phyloP scores from a whole-genome alignment of 768 basidiomycete genomes.

The Mycena galopus region DNA sequence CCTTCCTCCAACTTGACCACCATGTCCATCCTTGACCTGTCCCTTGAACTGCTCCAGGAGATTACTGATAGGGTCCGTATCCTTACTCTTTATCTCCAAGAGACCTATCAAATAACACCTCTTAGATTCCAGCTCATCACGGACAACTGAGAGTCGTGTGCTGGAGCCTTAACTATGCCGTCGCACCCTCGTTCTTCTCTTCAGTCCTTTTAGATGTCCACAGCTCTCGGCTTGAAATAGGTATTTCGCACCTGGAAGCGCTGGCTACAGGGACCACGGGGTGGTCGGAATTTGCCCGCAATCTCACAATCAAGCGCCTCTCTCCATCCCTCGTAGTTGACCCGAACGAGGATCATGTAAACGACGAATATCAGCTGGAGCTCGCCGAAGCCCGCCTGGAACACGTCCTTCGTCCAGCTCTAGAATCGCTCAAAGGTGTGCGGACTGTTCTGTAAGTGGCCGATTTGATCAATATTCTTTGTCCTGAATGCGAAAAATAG shows the following conservation, averaged over 20 bases:
- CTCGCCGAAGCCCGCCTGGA: background rate
- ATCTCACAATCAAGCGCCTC: background rate
- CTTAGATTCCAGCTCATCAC: background rate
- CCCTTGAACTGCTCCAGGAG: slow-evolving; percentile 8
- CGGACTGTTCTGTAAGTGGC: background rate
- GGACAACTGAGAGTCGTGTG: background rate
- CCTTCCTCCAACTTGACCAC: background rate
- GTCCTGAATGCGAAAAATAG: background rate
- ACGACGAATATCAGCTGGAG: background rate
- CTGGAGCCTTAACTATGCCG: background rate
- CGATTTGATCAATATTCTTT: background rate
- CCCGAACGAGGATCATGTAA: background rate
- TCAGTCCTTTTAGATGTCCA: background rate
- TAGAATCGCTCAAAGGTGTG: background rate
- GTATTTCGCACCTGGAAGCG: background rate
- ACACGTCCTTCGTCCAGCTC: background rate
- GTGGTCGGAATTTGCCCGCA: slow-evolving; percentile 4
- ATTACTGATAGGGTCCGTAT: background rate
- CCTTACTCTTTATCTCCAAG: background rate
- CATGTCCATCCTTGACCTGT: slow-evolving; percentile 7
- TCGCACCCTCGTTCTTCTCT: slow-evolving; percentile 10
- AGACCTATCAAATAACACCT: background rate
- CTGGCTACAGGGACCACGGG: background rate
- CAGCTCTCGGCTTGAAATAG: background rate
- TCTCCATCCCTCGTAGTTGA: background rate